Evolutionary conservation across 176 grass and related monocot genomes (phyloP).

Genomic region (Aegilops tauschii): DNA sequence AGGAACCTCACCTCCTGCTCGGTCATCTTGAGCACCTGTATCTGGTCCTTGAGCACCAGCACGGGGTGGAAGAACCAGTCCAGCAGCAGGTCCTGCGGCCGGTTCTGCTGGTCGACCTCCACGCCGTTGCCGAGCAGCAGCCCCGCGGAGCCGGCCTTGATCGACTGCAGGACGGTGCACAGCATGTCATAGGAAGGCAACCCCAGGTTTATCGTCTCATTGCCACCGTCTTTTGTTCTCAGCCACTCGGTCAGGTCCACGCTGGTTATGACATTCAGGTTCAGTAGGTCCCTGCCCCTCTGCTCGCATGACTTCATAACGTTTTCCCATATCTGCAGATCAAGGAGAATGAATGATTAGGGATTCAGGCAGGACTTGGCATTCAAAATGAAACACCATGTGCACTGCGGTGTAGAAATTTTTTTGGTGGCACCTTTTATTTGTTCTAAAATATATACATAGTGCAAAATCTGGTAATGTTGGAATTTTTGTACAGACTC

Average conservation of each 20-base stretch:
- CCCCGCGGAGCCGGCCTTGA: conserved; percentile 54
- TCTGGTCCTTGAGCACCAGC: conserved; percentile 79
- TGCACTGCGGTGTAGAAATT: background rate
- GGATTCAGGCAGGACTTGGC: background rate
- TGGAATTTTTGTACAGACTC: background rate
- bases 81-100: conserved; percentile 67
- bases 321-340: conserved; percentile 62
- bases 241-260: conserved; percentile 60
- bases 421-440: background rate
- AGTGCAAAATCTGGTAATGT: background rate
- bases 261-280: conserved; percentile 63
- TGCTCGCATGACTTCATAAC: conserved; percentile 66
- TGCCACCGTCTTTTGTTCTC: conserved; percentile 48
- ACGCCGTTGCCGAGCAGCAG: conserved; percentile 55
- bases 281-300: conserved; percentile 62
- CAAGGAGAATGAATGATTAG: background rate
- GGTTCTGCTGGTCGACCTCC: conserved; percentile 63
- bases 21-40: conserved; percentile 57
- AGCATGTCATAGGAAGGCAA: conserved; percentile 64
- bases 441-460: background rate
- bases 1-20: conserved; percentile 70
- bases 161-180: conserved; percentile 50
- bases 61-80: conserved; percentile 94
- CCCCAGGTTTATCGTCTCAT: conserved; percentile 65
- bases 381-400: background rate